Percentiles rank a stretch among this genome's conserved stretches.
These are phyloP conservation scores for Aspergillus olivimuriae DNA, from an alignment of 495 filamentous ascomycete genomes.

Conservation along the genomic window DNA sequence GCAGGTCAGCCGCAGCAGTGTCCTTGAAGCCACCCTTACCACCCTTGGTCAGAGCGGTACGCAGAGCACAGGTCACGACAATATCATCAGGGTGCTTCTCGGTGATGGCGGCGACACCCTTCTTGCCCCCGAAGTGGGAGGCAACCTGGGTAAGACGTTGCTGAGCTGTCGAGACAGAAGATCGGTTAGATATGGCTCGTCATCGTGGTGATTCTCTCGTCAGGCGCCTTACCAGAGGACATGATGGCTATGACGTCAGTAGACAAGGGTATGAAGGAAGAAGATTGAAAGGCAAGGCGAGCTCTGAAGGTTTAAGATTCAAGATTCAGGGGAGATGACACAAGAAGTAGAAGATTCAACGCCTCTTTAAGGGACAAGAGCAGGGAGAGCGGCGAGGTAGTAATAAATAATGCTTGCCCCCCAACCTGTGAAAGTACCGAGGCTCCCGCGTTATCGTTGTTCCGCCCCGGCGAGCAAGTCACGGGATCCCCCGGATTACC, in stretches of 20 bases:
- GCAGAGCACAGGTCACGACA: constrained; percentile 88
- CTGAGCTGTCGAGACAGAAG: constrained; percentile 43
- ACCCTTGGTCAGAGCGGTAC: constrained; percentile 86
- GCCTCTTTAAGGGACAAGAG: constrained; percentile 20
- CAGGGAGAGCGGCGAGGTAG: constrained; percentile 12
- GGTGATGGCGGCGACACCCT: constrained; percentile 47
- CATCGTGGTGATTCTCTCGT: neutral
- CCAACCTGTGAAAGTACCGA: constrained; percentile 29
- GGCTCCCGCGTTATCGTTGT: constrained; percentile 32
- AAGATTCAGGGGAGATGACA: constrained; percentile 3
- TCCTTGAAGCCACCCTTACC: constrained; percentile 95
- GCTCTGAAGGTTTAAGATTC: neutral
- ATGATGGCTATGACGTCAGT: constrained; percentile 31
- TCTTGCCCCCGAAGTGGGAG: constrained; percentile 49
- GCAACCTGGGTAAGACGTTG: constrained; percentile 59
- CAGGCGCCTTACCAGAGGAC: constrained; percentile 32
- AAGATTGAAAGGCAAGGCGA: constrained; percentile 3
- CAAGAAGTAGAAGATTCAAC: constrained; percentile 7
- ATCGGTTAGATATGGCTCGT: neutral
- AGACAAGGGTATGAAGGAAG: constrained; percentile 8
- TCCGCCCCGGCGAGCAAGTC: constrained; percentile 20
- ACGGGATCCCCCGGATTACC: constrained; percentile 19
- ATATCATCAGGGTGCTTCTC: constrained; percentile 68
- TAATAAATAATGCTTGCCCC: constrained; percentile 9
- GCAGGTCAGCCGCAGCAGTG: constrained; percentile 75